Evolutionary conservation across 2,329 filamentous ascomycete species (phyloP), one percentile per base, ranked within the genome.

Genomic region (Alternaria gaisen): DNA sequence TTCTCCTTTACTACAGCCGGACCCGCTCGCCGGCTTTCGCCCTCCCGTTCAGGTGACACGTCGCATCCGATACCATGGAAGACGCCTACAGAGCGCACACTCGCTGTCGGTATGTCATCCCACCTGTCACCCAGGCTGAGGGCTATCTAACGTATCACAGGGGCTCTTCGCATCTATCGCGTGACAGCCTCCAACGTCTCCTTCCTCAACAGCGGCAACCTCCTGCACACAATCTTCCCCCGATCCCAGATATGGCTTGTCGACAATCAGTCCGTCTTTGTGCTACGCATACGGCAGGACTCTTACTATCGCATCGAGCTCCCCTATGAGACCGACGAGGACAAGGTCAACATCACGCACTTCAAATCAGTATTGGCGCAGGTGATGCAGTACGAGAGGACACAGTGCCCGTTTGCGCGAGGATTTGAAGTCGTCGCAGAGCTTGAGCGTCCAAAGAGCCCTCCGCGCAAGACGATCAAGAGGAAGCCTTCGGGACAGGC

Each of bases 201-300:
- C 12, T 97, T 97, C 72, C 84, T 97, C 10, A 94, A 91, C 78
- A 97, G 93, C 65, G 92, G 92, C 61, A 88, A 88, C 56, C 90
- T 94, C 16, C 85, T 97, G 18, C 92, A 95, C 71, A 91, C 94
- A 11, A 95, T 97, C 64, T 81, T 97, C 53, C 92, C 92, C 24
- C 92, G 92, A 77, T 96, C 93, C 60, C 93, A 97, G 79, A 96
- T 91, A 75, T 97, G 94, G 94, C 96, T 91, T 76, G 91, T 97
- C 32, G 92, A 96, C 76, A 91, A 92, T 58, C 86, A 89, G 57
- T 90, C 90, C 41, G 93, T 90, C 69, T 97, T 97, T 69, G 91
- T 97, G n/a, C 81, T 97, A 60, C 91, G 94, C 66, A 92, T 96
- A 66, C 86, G 93, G 22, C 87, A 90, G 44, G 90, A 94, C 30